These are phyloP conservation scores for Suillus weaverae DNA, from an alignment of 768 basidiomycete genomes.

Conservation along the genomic window DNA sequence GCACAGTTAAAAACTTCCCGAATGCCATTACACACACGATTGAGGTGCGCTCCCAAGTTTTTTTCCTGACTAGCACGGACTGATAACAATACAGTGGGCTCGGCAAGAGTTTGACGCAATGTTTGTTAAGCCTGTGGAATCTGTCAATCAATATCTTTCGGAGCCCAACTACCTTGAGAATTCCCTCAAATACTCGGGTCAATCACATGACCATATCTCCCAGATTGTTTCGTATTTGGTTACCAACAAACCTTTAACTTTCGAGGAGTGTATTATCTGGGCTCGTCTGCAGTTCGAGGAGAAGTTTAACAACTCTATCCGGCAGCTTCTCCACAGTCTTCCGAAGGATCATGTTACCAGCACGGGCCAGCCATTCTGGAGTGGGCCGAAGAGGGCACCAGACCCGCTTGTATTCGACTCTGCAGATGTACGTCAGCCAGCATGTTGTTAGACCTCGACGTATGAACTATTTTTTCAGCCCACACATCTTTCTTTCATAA, in stretches of 20 bases:
- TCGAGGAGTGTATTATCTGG: conserved; percentile 98
- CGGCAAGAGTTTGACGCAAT: conserved; percentile 88
- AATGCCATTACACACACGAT: conserved; percentile 98
- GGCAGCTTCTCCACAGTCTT: conserved; percentile 88
- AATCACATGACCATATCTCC: conserved; percentile 85
- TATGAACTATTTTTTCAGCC: conserved; percentile 47
- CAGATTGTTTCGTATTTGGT: conserved; percentile 90
- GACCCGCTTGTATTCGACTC: conserved; percentile 86
- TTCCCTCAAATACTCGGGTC: conserved; percentile 86
- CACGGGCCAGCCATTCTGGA: conserved; percentile 98
- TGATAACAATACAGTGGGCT: conserved; percentile 66
- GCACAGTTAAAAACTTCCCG: conserved; percentile 99
- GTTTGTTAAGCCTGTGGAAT: conserved; percentile 92
- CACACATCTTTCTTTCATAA: conserved; percentile 83
- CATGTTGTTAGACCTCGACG: conserved; percentile 1
- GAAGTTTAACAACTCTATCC: conserved; percentile 90
- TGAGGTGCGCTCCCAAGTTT: conserved; percentile 54
- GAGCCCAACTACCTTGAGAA: conserved; percentile 95
- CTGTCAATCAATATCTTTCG: conserved; percentile 94
- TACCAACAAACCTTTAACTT: conserved; percentile 88
- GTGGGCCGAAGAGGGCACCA: conserved; percentile 96
- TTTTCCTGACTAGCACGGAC: conserved; percentile 2
- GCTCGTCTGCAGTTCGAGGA: conserved; percentile 94
- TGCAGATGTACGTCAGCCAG: conserved; percentile 63
- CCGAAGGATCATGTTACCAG: conserved; percentile 93